Evolutionary conservation across 495 filamentous ascomycete species (phyloP), one percentile per base, ranked within the genome.

Genomic region (Oidiodendron maius): DNA sequence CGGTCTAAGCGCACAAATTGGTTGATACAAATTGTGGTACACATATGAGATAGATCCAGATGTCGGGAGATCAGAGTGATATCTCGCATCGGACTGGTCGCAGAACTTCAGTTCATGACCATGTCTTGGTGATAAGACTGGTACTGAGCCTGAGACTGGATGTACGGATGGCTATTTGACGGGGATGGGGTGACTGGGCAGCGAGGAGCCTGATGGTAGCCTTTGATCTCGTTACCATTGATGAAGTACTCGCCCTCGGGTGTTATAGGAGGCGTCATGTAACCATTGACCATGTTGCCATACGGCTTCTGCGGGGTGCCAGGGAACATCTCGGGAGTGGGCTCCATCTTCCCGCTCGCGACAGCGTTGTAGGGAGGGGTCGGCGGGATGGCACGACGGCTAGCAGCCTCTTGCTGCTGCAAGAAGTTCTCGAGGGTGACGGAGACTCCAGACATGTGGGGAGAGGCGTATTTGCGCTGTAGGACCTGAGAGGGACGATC

Each of bases 191-290:
- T 80, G 22, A 78, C 71, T 0, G 76, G 75, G 43, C 58, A 55
- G 51, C 75, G 74, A 26, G 73, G 65, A 28, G 69, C 68, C 38
- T 71, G 70, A 34, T 74, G 71, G 43, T 69, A 71, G 55, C 75
- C 71, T 48, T 66, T 68, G 40, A 64, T 62, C 25, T 66, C 66
- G 48, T 65, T 67, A 4, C 56, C 56, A 50, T 36, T 44, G 20
- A 71, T 63, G 48, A 81, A 87, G 43, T 71, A 76, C 45, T 80
- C 77, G 17, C 82, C 83, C 55, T 94, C 89, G n/a, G 93, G 93
- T 0, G 94, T 97, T 61, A 97, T 95, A 2, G 93, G 93, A 16
- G 93, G 93, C 18, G 93, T 97, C 48, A 93, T 79, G 62, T 91
- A 91, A 18, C 91, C 94, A 59, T 89, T 79, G 12, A 82, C 79